phyloP scores from a whole-genome alignment of 495 filamentous ascomycete species.

The Trichodelitschia bisporula region DNA sequence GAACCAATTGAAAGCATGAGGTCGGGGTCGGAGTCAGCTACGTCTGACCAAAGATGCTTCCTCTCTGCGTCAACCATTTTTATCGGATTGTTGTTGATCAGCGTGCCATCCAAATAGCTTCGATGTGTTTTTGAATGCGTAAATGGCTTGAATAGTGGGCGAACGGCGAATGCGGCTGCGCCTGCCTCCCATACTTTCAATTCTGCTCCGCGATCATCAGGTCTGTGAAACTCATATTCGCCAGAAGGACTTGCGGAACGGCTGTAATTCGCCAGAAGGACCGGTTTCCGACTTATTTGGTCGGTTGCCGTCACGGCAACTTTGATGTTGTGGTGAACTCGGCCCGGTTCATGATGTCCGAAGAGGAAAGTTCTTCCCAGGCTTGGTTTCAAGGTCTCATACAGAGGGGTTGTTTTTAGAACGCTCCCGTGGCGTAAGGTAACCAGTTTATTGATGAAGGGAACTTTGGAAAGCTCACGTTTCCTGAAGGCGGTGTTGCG shows the following conservation, averaged over 20 bases:
- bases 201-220: slow-evolving; percentile 15
- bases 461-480: too few species aligned
- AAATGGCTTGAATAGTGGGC: slow-evolving; percentile 22
- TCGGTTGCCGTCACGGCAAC: slow-evolving; percentile 22
- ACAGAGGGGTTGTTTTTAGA: slow-evolving; percentile 11
- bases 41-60: slow-evolving; percentile 16
- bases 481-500: too few species aligned
- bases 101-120: slow-evolving; percentile 8
- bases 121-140: slow-evolving; percentile 9
- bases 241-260: background rate
- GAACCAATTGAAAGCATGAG: slow-evolving; percentile 20
- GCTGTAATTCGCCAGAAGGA: slow-evolving; percentile 25
- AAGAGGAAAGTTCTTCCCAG: too few species aligned
- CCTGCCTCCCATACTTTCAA: slow-evolving; percentile 23
- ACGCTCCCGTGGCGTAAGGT: slow-evolving; percentile 16
- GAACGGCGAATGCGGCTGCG: slow-evolving; percentile 22
- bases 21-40: slow-evolving; percentile 11
- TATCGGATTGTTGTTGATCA: slow-evolving; percentile 18
- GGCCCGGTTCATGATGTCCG: slow-evolving; percentile 16
- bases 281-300: slow-evolving; percentile 9
- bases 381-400: too few species aligned
- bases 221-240: slow-evolving; percentile 8
- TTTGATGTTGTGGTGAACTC: slow-evolving; percentile 18
- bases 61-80: slow-evolving; percentile 16
- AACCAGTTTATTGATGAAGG: slow-evolving; percentile 14